Evolutionary conservation across 2,329 filamentous ascomycete species (phyloP).

Genomic region (Pseudocercospora crystallina): DNA sequence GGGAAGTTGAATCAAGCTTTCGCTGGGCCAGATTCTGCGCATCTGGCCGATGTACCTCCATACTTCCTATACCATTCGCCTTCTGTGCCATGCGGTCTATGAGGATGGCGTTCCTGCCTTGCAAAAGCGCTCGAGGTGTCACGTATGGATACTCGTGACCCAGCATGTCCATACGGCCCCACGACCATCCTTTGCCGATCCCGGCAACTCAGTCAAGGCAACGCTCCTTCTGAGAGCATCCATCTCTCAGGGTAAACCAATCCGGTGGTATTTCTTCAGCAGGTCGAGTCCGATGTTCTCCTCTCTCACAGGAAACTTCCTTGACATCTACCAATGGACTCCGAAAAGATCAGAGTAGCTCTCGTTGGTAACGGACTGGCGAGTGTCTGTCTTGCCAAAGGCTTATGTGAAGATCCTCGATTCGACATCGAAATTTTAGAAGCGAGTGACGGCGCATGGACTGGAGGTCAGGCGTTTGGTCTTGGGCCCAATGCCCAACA

Average conservation of each 20-base stretch:
- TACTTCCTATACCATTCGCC: too few relatives aligned
- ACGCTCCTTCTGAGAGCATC: not conserved
- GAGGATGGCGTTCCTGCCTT: too few relatives aligned
- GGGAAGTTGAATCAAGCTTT: too few relatives aligned
- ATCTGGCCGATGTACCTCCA: too few relatives aligned
- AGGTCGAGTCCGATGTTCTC: too few relatives aligned
- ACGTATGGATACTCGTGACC: too few relatives aligned
- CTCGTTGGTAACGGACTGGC: constrained; percentile 14
- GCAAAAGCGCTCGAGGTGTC: too few relatives aligned
- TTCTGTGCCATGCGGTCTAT: too few relatives aligned
- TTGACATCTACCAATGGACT: too few relatives aligned
- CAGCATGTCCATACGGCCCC: not conserved
- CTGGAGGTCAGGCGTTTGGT: constrained; percentile 9
- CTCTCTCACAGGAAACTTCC: too few relatives aligned
- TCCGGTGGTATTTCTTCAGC: too few relatives aligned
- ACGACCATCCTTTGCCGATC: not conserved
- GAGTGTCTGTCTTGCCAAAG: constrained; percentile 11
- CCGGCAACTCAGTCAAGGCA: not conserved
- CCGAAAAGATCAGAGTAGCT: constrained; percentile 3
- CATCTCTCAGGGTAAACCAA: not conserved
- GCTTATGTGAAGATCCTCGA: constrained; percentile 4
- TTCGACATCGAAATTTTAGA: constrained; percentile 13
- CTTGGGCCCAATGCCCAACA: constrained; percentile 12
- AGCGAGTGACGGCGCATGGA: constrained; percentile 1
- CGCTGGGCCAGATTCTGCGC: too few relatives aligned